Percentiles rank a stretch among this genome's conserved stretches.
These are phyloP conservation scores for Trichocladium uniseriatum DNA, from an alignment of 495 filamentous ascomycete species.

Conservation along the genomic window DNA sequence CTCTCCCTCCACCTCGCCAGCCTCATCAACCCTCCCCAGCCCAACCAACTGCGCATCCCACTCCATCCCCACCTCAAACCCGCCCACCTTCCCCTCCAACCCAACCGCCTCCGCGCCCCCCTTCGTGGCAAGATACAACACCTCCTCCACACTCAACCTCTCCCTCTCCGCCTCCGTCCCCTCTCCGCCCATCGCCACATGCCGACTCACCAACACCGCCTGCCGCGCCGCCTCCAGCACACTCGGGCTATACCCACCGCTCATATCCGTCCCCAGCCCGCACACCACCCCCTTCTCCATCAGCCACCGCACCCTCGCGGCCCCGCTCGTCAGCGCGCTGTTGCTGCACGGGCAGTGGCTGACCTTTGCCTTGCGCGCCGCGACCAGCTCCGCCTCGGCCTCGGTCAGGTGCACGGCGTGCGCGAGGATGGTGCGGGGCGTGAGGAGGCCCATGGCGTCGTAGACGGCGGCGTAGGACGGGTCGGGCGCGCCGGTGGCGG, in stretches of 20 bases:
- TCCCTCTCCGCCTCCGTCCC: slow-evolving; percentile 28
- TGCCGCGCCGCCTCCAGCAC: slow-evolving; percentile 73
- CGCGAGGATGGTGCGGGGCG: slow-evolving; percentile 66
- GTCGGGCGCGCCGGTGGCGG: too few species aligned
- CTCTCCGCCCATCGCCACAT: slow-evolving; percentile 45
- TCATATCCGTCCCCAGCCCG: slow-evolving; percentile 83
- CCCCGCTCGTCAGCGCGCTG: slow-evolving; percentile 64
- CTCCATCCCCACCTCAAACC: slow-evolving; percentile 75
- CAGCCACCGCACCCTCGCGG: slow-evolving; percentile 59
- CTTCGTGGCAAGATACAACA: slow-evolving; percentile 71
- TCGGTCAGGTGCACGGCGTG: slow-evolving; percentile 71
- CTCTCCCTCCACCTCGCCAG: slow-evolving; percentile 24
- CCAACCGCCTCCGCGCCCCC: slow-evolving; percentile 75
- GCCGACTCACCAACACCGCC: slow-evolving; percentile 62
- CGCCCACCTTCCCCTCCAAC: slow-evolving; percentile 57
- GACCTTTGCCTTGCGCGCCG: slow-evolving; percentile 51
- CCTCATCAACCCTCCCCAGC: slow-evolving; percentile 38
- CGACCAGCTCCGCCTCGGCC: slow-evolving; percentile 55
- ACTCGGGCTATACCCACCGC: slow-evolving; percentile 71
- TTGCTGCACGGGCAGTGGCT: slow-evolving; percentile 85
- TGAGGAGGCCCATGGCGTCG: slow-evolving; percentile 60
- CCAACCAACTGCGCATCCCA: slow-evolving; percentile 79
- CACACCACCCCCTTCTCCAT: slow-evolving; percentile 67
- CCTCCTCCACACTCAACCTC: slow-evolving; percentile 75
- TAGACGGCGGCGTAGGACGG: slow-evolving; percentile 69